Percentiles rank a stretch among this genome's conserved stretches.
These are phyloP conservation scores for Brettanomyces anomalus DNA, from an alignment of 805 yeast species.

Conservation along the genomic window DNA sequence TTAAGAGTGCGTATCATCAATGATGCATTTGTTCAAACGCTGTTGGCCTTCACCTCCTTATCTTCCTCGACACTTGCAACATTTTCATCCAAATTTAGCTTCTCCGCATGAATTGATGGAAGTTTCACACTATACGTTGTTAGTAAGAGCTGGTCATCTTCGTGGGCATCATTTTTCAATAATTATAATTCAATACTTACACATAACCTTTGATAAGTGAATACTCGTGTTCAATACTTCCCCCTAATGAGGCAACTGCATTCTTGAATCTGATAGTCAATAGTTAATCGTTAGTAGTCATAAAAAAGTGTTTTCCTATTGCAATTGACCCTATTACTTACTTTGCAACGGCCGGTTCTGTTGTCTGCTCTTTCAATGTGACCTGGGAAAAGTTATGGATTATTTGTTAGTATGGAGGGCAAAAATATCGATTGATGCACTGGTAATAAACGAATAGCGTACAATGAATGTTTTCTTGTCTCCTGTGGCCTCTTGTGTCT, in stretches of 20 bases:
- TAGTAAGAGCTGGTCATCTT: background rate
- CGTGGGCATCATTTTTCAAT: too few relatives aligned
- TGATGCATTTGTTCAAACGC: constrained; percentile 4
- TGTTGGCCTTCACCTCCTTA: constrained; percentile 44
- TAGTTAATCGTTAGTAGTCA: background rate
- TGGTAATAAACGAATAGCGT: too few relatives aligned
- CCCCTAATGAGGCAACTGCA: constrained; percentile 44
- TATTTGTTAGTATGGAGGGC: background rate
- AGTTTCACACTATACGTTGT: constrained; percentile 31
- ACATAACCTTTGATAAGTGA: constrained; percentile 59
- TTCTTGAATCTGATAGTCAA: constrained; percentile 32
- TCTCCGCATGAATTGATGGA: constrained; percentile 39
- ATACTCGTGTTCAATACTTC: constrained; percentile 52
- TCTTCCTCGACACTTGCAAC: constrained; percentile 62
- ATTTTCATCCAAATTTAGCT: constrained; percentile 39
- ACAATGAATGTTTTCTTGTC: constrained; percentile 26
- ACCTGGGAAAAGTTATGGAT: constrained; percentile 17
- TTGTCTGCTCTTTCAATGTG: constrained; percentile 29
- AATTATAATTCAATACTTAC: too few relatives aligned
- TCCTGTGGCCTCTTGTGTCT: constrained; percentile 4
- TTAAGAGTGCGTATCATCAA: background rate
- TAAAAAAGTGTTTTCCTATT: background rate
- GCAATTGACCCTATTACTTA: constrained; percentile 7
- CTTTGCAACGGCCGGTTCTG: constrained; percentile 25
- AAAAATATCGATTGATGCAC: too few relatives aligned